Evolutionary conservation across 2,329 filamentous ascomycete genomes (phyloP), one percentile per base, ranked within the genome.

Genomic region (Cladosporium velox): DNA sequence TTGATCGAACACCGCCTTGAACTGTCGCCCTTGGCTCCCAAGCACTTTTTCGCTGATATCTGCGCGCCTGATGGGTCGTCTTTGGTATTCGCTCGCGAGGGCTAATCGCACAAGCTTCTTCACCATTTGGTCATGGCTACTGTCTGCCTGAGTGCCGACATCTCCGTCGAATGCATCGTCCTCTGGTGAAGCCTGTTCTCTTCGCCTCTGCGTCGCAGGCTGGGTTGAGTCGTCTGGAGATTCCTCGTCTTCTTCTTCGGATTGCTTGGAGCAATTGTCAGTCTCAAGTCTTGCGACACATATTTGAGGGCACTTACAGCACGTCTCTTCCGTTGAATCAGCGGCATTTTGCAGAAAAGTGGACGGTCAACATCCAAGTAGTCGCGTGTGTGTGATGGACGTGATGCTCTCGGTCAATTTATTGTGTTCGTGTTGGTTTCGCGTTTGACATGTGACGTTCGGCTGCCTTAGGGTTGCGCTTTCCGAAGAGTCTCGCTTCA

Each of bases 1-100:
- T 49, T 86, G 82, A 0, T 86, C 86, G 73, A 97, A 97, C 3
- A 97, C 87, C 14, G 80, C 77, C 75, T 88, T 93, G 77, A 97
- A 98, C 41, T 88, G 82, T 35, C 90, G 84, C 10, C 89, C 85
- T 55, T 88, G 84, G 21, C 85, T 81, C 0, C 90, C 91, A 11
- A 97, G 86, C 0, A 96, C 91, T 73, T 88, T 88, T 59, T 83
- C 78, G 63, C 79, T 83, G 67, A 90, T 85, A 60, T 89, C 87
- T 38, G 78, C 78, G 35, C 87, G 78, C 47, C 86, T 83, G 57
- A 90, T 85, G 0, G 85, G 83, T 63, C 79, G 80, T 18, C 87
- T 82, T 26, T 86, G 80, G 72, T 86, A 87, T 71, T 89, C 87
- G 75, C 84, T 85, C 6, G 87, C 81, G 11, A 90, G 74, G 1